These are phyloP conservation scores for Pyrus betulifolia DNA, from an alignment of 306 rosid genomes.

Conservation along the genomic window DNA sequence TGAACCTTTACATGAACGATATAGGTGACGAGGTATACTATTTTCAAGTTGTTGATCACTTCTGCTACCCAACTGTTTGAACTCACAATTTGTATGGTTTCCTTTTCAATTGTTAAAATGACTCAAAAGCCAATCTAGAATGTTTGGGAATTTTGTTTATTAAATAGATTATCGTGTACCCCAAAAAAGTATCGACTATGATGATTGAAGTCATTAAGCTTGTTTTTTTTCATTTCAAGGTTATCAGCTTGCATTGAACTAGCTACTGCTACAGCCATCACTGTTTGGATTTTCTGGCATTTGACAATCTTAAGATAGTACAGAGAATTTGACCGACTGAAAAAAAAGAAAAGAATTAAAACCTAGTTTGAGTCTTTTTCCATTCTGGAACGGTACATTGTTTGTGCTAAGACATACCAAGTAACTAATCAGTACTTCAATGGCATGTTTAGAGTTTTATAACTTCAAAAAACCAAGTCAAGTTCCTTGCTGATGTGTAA, in stretches of 20 bases:
- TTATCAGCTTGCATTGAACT: neutral
- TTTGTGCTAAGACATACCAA: neutral
- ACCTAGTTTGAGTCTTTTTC: neutral
- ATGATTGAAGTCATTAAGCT: neutral
- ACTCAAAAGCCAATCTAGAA: neutral
- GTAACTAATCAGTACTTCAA: neutral
- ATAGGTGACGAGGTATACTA: constrained; percentile 83
- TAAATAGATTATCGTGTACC: neutral
- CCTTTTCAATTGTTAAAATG: neutral
- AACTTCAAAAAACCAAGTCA: neutral
- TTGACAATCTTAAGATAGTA: neutral
- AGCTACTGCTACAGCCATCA: neutral
- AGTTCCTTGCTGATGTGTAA: neutral
- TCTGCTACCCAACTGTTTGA: neutral
- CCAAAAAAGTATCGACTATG: neutral
- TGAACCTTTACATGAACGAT: constrained; percentile 95
- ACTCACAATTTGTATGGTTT: neutral
- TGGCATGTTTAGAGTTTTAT: neutral
- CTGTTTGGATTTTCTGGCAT: neutral
- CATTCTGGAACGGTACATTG: neutral
- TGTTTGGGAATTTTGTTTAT: neutral
- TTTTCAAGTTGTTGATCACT: constrained; percentile 4
- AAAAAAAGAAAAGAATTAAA: neutral
- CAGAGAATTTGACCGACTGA: neutral
- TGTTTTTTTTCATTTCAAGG: neutral